phyloP scores from a whole-genome alignment of 1,284 basidiomycete species.

The Leccinum angustisporum region DNA sequence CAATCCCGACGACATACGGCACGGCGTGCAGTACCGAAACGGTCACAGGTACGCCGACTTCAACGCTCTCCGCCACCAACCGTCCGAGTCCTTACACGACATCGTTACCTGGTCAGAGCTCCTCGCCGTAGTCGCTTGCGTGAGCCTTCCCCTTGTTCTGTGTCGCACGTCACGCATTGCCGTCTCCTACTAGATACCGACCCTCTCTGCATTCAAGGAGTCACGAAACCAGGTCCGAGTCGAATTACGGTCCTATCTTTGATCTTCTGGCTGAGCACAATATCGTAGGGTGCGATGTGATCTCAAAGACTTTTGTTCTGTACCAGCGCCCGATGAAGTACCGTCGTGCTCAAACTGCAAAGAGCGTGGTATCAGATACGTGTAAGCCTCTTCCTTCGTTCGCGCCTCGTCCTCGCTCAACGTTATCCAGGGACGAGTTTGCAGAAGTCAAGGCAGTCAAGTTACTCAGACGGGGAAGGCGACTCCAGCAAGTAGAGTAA shows the following conservation, averaged over 20 bases:
- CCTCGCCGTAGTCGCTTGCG: too few species aligned
- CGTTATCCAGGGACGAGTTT: slow-evolving; percentile 70
- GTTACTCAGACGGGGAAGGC: slow-evolving; percentile 75
- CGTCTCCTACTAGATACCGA: too few species aligned
- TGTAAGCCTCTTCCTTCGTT: slow-evolving; percentile 51
- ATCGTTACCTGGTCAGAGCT: too few species aligned
- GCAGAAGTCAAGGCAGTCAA: slow-evolving; percentile 87
- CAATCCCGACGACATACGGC: too few species aligned
- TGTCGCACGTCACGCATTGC: too few species aligned
- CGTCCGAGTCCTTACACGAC: too few species aligned
- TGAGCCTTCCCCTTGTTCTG: too few species aligned
- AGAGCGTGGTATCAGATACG: slow-evolving; percentile 83
- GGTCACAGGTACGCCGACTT: too few species aligned
- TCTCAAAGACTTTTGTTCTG: slow-evolving; percentile 67
- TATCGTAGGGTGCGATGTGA: slow-evolving; percentile 70
- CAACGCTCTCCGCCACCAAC: too few species aligned
- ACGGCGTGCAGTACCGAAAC: too few species aligned
- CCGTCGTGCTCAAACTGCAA: slow-evolving; percentile 83
- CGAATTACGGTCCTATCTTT: slow-evolving; percentile 3
- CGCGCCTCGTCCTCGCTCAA: slow-evolving; percentile 8
- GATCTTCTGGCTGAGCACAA: slow-evolving; percentile 3
- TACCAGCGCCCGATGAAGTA: slow-evolving; percentile 38
- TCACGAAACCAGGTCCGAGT: too few species aligned
- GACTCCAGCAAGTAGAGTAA: slow-evolving; percentile 81
- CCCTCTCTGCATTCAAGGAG: too few species aligned